Evolutionary conservation across 169 alveolate genomes (phyloP), one percentile per base, ranked within the genome.

Genomic region (Perkinsus chesapeaki): DNA sequence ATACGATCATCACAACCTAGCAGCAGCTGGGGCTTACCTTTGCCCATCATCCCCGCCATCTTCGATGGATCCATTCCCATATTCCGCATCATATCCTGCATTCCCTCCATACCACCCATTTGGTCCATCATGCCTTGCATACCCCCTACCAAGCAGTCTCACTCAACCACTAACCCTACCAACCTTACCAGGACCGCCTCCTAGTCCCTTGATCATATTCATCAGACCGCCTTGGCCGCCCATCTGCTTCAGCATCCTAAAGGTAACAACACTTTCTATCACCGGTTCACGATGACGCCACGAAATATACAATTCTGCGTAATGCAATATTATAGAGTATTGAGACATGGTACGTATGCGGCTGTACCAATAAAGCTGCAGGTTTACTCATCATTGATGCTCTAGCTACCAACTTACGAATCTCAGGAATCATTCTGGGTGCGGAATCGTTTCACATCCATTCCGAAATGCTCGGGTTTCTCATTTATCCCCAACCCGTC

Each of bases 141-240:
- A 60, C 82, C 82, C 31, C 82, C 82, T 60, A 23, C 82, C 82
- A 60, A 60, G 31, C 82, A 16, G 27, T 1, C 82, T 34, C 3
- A 20, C 7, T 0, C 82, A 16, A 60, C 82, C 73, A 39, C 48
- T 3, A 48, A 36, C 38, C 38, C 36, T 12, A 27, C 36, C 37
- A 36, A 5, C 31, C 39, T 27, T 91, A 39, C 72, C 7, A 5
- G 19, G 27, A 5, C 19, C 72, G 73, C 39, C 73, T 5, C 92
- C 72, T 0, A 39, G 20, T 19, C 98, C 99, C 94, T 98, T 98
- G 98, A 98, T 96, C 97, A 99, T 96, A 72, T 98, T 98, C 97
- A 98, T 96, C 95, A 99, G 92, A 93, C 97, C 98, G 39, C 98
- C 98, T 39, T 99, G 96, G 20, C 99, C 99, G 43, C 99, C 99